Evolutionary conservation across 768 basidiomycete genomes (phyloP).

Genomic region (Collybiopsis luxurians): DNA sequence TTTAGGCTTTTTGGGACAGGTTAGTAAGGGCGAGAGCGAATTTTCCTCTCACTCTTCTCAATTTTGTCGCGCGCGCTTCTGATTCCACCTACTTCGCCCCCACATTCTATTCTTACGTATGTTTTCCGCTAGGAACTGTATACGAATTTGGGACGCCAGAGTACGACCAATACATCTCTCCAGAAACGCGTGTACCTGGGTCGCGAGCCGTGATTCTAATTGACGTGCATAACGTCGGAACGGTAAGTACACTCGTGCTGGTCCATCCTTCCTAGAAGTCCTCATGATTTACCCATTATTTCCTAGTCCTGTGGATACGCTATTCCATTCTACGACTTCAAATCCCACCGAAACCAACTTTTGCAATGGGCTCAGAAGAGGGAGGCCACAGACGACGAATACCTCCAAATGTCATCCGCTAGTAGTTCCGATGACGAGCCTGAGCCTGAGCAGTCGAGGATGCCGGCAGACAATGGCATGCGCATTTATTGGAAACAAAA

Average conservation of each 20-base stretch:
- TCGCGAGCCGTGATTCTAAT: slow-evolving; percentile 44
- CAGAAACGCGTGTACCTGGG: slow-evolving; percentile 31
- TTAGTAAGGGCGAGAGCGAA: too few species aligned
- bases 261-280: background rate
- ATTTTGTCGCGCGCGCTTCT: background rate
- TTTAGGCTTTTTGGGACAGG: slow-evolving; percentile 60
- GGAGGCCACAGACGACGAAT: slow-evolving; percentile 17
- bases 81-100: too few species aligned
- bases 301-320: slow-evolving; percentile 46
- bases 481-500: slow-evolving; percentile 6
- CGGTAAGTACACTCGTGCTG: slow-evolving; percentile 25
- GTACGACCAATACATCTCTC: slow-evolving; percentile 35
- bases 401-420: background rate
- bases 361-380: slow-evolving; percentile 26
- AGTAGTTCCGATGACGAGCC: background rate
- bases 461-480: background rate
- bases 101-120: background rate
- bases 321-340: slow-evolving; percentile 37
- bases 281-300: background rate
- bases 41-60: too few species aligned
- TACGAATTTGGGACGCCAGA: slow-evolving; percentile 44
- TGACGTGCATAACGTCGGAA: slow-evolving; percentile 42
- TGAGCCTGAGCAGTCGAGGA: too few species aligned
- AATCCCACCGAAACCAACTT: slow-evolving; percentile 35
- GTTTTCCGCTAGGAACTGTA: slow-evolving; percentile 29